Evolutionary conservation across 305 asterid genomes (phyloP), one percentile per base, ranked within the genome.

Genomic region (Rubia balearica): DNA sequence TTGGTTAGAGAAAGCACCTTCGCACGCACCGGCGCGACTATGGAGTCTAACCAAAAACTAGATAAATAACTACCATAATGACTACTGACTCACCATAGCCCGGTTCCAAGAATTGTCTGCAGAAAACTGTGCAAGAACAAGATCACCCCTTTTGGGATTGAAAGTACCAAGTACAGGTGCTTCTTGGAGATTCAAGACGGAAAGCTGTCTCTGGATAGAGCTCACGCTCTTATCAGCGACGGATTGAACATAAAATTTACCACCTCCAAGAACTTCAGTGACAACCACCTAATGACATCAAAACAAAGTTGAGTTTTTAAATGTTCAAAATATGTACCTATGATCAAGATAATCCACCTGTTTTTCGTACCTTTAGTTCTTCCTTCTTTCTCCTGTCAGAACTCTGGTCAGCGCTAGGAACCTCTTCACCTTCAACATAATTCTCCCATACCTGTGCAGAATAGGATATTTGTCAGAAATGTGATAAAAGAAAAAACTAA

Each of bases 21-120:
- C n/a, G n/a, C n/a, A n/a, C n/a, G n/a, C n/a, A n/a, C n/a, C n/a
- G n/a, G n/a, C n/a, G n/a, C n/a, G n/a, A n/a, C n/a, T n/a, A n/a
- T n/a, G n/a, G 4, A 30, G 19, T 4, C 14, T 0, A 19, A 1
- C 27, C 6, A 38, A 36, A 19, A 11, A 53, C 33, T 14, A 40
- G 33, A 41, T 13, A 73, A 9, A 69, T 13, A 45, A 41, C n/a
- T 45, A 42, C 38, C 1, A 65, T 59, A 38, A 65, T 45, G 12
- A 71, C 17, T 59, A 49, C 40, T 48, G 45, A 17, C 96, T 87
- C 80, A 95, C 99, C 98, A 91, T 85, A 61, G 98, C 99, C 51
- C 99, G 96, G 82, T 95, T 95, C 99, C 99, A 95, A 49, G 98
- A 90, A 76, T 92, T 85, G 81, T 92, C 99, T 0, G 88, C 94